These are phyloP conservation scores for Kwoniella newhampshirensis DNA, from an alignment of 768 basidiomycete species.

Conservation along the genomic window DNA sequence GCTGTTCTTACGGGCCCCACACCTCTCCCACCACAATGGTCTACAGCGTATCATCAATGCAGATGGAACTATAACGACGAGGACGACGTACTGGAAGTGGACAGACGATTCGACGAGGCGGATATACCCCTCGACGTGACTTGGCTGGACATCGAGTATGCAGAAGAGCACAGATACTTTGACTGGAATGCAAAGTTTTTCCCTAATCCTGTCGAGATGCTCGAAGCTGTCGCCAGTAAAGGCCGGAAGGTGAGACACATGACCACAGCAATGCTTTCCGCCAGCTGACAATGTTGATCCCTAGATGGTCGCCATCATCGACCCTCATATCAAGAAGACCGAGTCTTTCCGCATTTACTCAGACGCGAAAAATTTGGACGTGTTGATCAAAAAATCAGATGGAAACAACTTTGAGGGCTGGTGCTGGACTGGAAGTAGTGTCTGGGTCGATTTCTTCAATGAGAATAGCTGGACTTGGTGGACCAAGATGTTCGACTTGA, in stretches of 20 bases:
- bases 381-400: slow-evolving; percentile 77
- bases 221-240: slow-evolving; percentile 76
- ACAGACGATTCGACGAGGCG: slow-evolving; percentile 84
- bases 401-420: slow-evolving; percentile 84
- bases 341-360: slow-evolving; percentile 78
- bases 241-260: slow-evolving; percentile 84
- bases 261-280: neutral
- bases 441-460: slow-evolving; percentile 98
- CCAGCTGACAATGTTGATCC: neutral
- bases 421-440: slow-evolving; percentile 96
- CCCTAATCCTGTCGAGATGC: slow-evolving; percentile 93
- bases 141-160: slow-evolving; percentile 96
- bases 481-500: slow-evolving; percentile 73
- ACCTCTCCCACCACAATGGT: slow-evolving; percentile 85
- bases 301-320: slow-evolving; percentile 96
- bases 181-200: slow-evolving; percentile 92
- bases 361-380: slow-evolving; percentile 73
- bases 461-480: slow-evolving; percentile 87
- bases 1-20: slow-evolving; percentile 78
- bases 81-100: slow-evolving; percentile 79
- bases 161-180: slow-evolving; percentile 92
- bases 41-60: slow-evolving; percentile 94
- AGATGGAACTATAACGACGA: slow-evolving; percentile 96
- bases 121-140: slow-evolving; percentile 95
- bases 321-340: slow-evolving; percentile 89